phyloP scores from a whole-genome alignment of 2,329 filamentous ascomycete genomes.

The Colletotrichum spinosum region DNA sequence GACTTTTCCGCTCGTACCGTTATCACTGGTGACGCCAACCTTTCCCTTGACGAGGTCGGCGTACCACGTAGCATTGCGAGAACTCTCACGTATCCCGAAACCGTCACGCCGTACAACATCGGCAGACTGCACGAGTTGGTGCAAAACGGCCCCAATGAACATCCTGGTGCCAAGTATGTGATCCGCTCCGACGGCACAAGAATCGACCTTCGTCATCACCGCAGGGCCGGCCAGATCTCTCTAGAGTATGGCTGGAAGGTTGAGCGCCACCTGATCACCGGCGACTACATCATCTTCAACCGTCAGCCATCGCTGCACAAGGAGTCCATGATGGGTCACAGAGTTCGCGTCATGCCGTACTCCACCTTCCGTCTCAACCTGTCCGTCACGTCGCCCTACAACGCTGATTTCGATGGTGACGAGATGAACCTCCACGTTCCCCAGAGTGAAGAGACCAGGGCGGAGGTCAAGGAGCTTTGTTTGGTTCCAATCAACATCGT shows the following conservation, averaged over 20 bases:
- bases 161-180: conserved; percentile 96
- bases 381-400: conserved; percentile 98
- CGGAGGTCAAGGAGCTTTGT: conserved; percentile 93
- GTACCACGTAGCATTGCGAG: conserved; percentile 93
- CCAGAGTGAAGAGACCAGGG: conserved; percentile 95
- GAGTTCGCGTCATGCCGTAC: conserved; percentile 97
- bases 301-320: conserved; percentile 99
- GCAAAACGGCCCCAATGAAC: conserved; percentile 92
- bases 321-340: conserved; percentile 99
- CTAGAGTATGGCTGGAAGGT: conserved; percentile 99
- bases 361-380: conserved; percentile 98
- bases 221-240: conserved; percentile 85
- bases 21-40: conserved; percentile 97
- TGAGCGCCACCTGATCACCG: conserved; percentile 94
- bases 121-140: conserved; percentile 90
- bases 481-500: conserved; percentile 99
- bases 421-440: conserved; percentile 99
- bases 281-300: conserved; percentile 99
- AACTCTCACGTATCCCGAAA: conserved; percentile 95
- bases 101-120: conserved; percentile 98
- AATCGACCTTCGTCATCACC: conserved; percentile 94
- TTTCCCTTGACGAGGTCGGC: conserved; percentile 96
- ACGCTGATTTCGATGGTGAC: conserved; percentile 99
- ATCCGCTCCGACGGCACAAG: conserved; percentile 93
- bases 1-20: conserved; percentile 99